Evolutionary conservation across 2,329 filamentous ascomycete species (phyloP), one percentile per base, ranked within the genome.

Genomic region (Cercospora berteroae): DNA sequence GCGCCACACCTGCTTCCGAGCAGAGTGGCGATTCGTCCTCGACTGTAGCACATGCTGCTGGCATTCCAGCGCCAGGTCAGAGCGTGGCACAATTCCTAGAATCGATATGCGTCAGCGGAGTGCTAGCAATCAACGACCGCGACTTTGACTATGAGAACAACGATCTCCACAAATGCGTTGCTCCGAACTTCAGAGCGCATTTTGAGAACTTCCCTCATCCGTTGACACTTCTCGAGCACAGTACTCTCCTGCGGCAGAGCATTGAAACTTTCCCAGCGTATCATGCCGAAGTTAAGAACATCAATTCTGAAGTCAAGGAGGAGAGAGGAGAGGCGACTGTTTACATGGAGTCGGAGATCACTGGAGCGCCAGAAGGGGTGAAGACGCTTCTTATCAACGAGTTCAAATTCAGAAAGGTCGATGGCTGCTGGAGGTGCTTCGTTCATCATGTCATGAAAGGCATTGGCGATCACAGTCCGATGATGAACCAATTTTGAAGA

Each of bases 371-470:
- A 16, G 20, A 31, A 13, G 60, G 55, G 12, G 63, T 65, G 2
- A 64, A 56, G 48, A 62, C 63, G 57, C 55, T 60, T 20, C 39
- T 67, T 42, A 67, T 67, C 13, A 69, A 69, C 25, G 67, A 69
- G 31, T 67, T 67, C 16, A 62, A 63, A 12, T 69, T 61, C n/a
- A 60, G 50, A 20, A 62, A 56, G 10, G 58, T 67, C 13, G 59
- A 67, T 9, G 62, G 61, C 5, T 62, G 39, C 3, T 65, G 65
- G 67, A 61, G 61, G 31, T 69, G 67, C 59, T 20, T 58, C 20
- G 25, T 59, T 18, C 67, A 68, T 66, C 63, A 64, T 64, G 67
- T 42, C 4, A 68, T 66, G 67, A 68, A 66, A n/a, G 67, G 67
- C 1, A 56, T 67, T 23, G 61, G 65, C 10, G 65, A 67, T 48